A percentile compares a stretch with the other conserved stretches of the same genome.
These are phyloP conservation scores for Vigna trinervia DNA, from an alignment of 306 rosid species.

Conservation along the genomic window DNA sequence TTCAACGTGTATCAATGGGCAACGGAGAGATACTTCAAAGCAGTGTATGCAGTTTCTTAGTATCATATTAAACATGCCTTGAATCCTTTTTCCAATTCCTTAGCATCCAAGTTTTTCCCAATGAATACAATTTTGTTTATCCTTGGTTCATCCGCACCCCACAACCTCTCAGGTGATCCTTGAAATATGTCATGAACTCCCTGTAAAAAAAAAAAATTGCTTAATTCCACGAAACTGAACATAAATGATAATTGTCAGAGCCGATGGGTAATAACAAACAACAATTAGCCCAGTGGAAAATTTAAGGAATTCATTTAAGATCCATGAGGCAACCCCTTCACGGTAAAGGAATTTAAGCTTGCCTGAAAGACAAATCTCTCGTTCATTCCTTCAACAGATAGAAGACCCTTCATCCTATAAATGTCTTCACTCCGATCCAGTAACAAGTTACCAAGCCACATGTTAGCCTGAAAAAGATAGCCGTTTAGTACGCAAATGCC, in stretches of 20 bases:
- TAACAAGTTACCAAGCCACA: slow-evolving; percentile 89
- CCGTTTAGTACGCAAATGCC: slow-evolving; percentile 18
- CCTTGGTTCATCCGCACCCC: slow-evolving; percentile 84
- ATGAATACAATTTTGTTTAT: slow-evolving; percentile 89
- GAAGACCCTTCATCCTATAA: slow-evolving; percentile 94
- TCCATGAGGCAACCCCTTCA: slow-evolving; percentile 2
- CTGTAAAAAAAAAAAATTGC: slow-evolving; percentile 52
- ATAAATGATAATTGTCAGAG: not conserved
- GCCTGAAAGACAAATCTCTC: slow-evolving; percentile 99
- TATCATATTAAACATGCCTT: slow-evolving; percentile 73
- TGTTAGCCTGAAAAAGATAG: slow-evolving; percentile 72
- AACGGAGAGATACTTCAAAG: slow-evolving; percentile 14
- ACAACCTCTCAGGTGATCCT: slow-evolving; percentile 95
- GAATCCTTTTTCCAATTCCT: slow-evolving; percentile 84
- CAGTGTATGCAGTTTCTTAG: slow-evolving; percentile 1
- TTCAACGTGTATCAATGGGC: slow-evolving; percentile 13
- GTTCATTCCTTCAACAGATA: slow-evolving; percentile 88
- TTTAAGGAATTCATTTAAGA: slow-evolving; percentile 21
- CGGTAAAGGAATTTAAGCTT: slow-evolving; percentile 36
- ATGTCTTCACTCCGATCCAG: slow-evolving; percentile 90
- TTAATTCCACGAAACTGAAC: slow-evolving; percentile 20
- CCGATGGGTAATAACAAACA: slow-evolving; percentile 1
- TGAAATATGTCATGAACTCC: slow-evolving; percentile 98
- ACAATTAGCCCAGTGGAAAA: not conserved
- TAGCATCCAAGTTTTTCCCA: slow-evolving; percentile 83